A percentile compares a stretch with the other conserved stretches of the same genome.
phyloP scores from a whole-genome alignment of 495 filamentous ascomycete species.

The Cercophora newfieldiana region DNA sequence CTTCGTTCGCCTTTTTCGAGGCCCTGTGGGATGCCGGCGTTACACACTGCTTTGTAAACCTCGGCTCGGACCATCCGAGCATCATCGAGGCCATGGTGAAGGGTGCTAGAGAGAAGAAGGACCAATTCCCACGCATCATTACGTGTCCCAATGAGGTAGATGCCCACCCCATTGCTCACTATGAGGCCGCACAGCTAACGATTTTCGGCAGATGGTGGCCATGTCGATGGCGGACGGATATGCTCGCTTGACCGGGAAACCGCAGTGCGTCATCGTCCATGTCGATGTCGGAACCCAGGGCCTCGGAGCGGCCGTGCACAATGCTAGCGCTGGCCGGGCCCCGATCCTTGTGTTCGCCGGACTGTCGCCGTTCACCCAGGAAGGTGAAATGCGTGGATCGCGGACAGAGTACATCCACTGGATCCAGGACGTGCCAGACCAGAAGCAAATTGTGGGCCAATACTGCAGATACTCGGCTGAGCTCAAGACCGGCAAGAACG shows the following conservation, averaged over 20 bases:
- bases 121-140: slow-evolving; percentile 79
- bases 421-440: slow-evolving; percentile 95
- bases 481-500: slow-evolving; percentile 87
- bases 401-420: slow-evolving; percentile 97
- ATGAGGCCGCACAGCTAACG: slow-evolving; percentile 13
- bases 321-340: slow-evolving; percentile 80
- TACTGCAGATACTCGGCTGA: slow-evolving; percentile 93
- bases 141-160: slow-evolving; percentile 88
- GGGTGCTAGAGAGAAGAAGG: slow-evolving; percentile 64
- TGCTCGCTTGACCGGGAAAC: slow-evolving; percentile 79
- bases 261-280: slow-evolving; percentile 91
- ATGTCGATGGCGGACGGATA: slow-evolving; percentile 97
- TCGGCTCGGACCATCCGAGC: slow-evolving; percentile 89
- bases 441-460: slow-evolving; percentile 86
- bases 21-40: slow-evolving; percentile 91
- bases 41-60: slow-evolving; percentile 87
- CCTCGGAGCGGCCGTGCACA: slow-evolving; percentile 84
- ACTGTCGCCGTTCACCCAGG: slow-evolving; percentile 82
- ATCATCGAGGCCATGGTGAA: slow-evolving; percentile 97
- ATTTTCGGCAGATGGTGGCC: slow-evolving; percentile 76
- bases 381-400: slow-evolving; percentile 85
- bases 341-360: slow-evolving; percentile 92
- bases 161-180: background rate
- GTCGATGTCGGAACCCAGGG: slow-evolving; percentile 97
- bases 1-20: slow-evolving; percentile 84